Evolutionary conservation across 495 filamentous ascomycete genomes (phyloP).

Genomic region (Penicillium roqueforti): DNA sequence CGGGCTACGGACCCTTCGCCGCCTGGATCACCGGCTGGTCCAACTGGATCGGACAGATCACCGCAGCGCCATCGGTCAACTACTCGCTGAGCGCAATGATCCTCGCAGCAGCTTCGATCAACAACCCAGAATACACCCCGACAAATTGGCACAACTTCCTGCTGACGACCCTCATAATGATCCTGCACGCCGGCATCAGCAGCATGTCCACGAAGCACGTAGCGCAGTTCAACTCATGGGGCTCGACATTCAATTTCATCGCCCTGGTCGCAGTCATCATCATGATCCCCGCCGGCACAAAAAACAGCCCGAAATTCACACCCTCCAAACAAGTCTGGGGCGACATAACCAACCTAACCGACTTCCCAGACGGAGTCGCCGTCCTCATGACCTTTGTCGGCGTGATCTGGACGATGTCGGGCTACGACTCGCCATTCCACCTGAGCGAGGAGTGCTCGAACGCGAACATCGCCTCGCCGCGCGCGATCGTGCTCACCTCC

Average conservation of each 20-base stretch:
- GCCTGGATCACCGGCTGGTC: slow-evolving; percentile 75
- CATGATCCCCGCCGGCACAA: slow-evolving; percentile 61
- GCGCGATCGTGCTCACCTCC: slow-evolving; percentile 72
- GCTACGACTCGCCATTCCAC: slow-evolving; percentile 74
- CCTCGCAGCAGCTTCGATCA: slow-evolving; percentile 65
- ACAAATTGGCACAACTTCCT: slow-evolving; percentile 67
- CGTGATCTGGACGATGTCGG: slow-evolving; percentile 62
- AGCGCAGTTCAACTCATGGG: slow-evolving; percentile 69
- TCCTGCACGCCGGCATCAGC: slow-evolving; percentile 66
- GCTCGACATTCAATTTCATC: slow-evolving; percentile 71
- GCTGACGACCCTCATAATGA: slow-evolving; percentile 63
- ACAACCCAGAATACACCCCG: slow-evolving; percentile 61
- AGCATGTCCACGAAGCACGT: slow-evolving; percentile 73
- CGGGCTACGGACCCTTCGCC: slow-evolving; percentile 69
- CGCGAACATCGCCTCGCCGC: slow-evolving; percentile 67
- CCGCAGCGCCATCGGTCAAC: slow-evolving; percentile 62
- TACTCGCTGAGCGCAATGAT: slow-evolving; percentile 67
- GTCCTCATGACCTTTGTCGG: slow-evolving; percentile 72
- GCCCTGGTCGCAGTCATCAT: slow-evolving; percentile 65
- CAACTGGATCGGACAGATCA: slow-evolving; percentile 70
- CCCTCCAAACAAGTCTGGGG: slow-evolving; percentile 63
- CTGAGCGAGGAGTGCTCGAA: slow-evolving; percentile 75
- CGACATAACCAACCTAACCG: slow-evolving; percentile 64
- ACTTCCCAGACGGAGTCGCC: slow-evolving; percentile 66
- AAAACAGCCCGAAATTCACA: slow-evolving; percentile 58